Base-by-base conservation (phyloP, 192 early-diverging fungal genomes). In the Backusella morwellensis region DNA sequence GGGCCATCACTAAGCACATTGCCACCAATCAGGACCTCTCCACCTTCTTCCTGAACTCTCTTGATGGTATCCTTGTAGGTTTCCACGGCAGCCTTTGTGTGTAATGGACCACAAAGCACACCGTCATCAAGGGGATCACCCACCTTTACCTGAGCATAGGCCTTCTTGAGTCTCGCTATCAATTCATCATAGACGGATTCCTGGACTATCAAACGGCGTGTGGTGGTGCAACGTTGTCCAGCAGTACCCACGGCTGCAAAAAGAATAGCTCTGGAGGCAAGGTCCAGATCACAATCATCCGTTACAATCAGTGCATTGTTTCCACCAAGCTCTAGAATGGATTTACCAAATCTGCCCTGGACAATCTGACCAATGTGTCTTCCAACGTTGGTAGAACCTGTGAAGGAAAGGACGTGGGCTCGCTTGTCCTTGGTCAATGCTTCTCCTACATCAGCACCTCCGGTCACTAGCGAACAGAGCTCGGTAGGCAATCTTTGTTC, bases 191-290 rank as follows among this genome's bases (percentile, higher is more conserved):
- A 92, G 73, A 97, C 93, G 59, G 86, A 86, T 78, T 95, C 92
- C 73, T 98, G 97, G 17, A 98, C 75, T 75, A 98, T 90, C 75
- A 98, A 83, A 26, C 97, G 91, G 34, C 97, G 91, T 3, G 96
- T 95, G 41, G 97, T 95, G 3, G 97, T 98, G 85, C 97, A 98
- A 68, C 97, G 86, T 85, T 98, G 97, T 32, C 97, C 97, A 42
- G 96, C 94, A 35, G 96, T 98, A 35, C 97, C 97, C 34, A 98
- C 96, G 21, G 97, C 96, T 17, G 97, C 96, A 88, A 98, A 98
- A 23, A 97, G 83, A 54, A 95, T 89, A 21, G 94, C 90, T 38
- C 95, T 88, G 2, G 97, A 87, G 3, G 96, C 95, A 35, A 98
- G 82, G 67, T 97, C 96, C 36, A 96, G 75, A 78, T 98, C 95